Evolutionary conservation across 352 stramenopile species (phyloP), one percentile per base, ranked within the genome.

Genomic region (Phytophthora pistaciae): DNA sequence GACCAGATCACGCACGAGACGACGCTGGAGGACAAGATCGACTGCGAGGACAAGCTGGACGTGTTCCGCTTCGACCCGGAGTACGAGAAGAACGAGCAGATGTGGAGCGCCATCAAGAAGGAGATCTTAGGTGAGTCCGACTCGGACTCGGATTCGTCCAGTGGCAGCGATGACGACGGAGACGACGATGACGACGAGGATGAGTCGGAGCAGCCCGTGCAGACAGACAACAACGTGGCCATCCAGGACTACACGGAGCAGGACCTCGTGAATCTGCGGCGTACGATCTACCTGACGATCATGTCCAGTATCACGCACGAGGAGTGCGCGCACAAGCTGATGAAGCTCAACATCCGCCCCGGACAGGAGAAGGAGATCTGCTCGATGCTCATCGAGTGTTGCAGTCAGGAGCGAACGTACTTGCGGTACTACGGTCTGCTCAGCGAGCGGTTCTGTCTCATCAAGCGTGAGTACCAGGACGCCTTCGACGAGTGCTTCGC

Each of bases 371-470:
- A 93, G 54, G 98, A 99, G 74, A 94, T 99, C 14, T 99, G 98
- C 68, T 98, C 98, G 63, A 99, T 99, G 98, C 83, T 99, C 20
- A 97, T 99, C 57, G 98, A 99, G 77, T 99, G 98, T 79, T 99
- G 98, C 78, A 98, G 92, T 50, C 97, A 99, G 78, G 98, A 99
- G 75, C 89, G 96, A 49, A 99, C 97, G 33, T 99, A 98, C 75
- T 79, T 99, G 59, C 84, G 96, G 9, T 99, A 99, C 75, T 99
- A 99, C 68, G 98, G 98, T 48, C 74, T 99, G 4, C 91, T 99
- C 11, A 97, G 92, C 16, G 91, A 98, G 68, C 92, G 98, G 36
- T 99, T 99, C 72, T 99, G 98, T 76, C 81, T 99, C 40, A 90
- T 99, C 69, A 91, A 98, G 73, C 87, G 96, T 55, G 88, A 98